Percentiles rank a stretch among this genome's conserved stretches.
phyloP scores from a whole-genome alignment of 768 basidiomycete species.

The Imleria badia region DNA sequence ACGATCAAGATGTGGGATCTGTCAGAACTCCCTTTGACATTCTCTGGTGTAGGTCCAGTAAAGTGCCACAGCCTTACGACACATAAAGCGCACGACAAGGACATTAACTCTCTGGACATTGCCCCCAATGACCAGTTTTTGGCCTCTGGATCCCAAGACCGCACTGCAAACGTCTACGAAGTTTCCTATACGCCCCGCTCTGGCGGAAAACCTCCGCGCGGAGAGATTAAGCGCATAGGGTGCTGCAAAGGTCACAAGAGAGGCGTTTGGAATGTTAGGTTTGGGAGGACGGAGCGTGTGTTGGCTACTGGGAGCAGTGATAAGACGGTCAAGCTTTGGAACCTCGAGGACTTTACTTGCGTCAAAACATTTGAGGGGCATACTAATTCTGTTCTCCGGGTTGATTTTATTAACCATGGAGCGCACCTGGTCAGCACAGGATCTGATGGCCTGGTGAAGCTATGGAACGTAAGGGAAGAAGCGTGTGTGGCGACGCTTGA shows the following conservation, averaged over 20 bases:
- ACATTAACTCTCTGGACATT: slow-evolving; percentile 95
- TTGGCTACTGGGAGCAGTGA: slow-evolving; percentile 95
- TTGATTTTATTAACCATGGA: slow-evolving; percentile 84
- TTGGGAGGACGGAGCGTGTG: slow-evolving; percentile 78
- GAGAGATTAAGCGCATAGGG: slow-evolving; percentile 74
- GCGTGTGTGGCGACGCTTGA: slow-evolving; percentile 87
- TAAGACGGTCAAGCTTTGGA: slow-evolving; percentile 94
- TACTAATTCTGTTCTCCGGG: slow-evolving; percentile 92
- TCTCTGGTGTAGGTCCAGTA: slow-evolving; percentile 27
- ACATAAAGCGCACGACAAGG: slow-evolving; percentile 93
- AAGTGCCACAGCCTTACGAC: slow-evolving; percentile 80
- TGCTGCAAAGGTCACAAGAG: slow-evolving; percentile 96
- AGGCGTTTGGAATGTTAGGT: slow-evolving; percentile 93
- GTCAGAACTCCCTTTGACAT: slow-evolving; percentile 42
- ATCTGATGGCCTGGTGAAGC: slow-evolving; percentile 92
- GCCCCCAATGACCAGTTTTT: slow-evolving; percentile 86
- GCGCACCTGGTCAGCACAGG: slow-evolving; percentile 87
- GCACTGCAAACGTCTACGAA: slow-evolving; percentile 86
- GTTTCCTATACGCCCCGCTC: slow-evolving; percentile 54
- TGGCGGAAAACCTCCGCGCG: slow-evolving; percentile 48
- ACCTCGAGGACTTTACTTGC: slow-evolving; percentile 89
- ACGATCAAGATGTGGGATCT: slow-evolving; percentile 99
- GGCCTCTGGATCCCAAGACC: slow-evolving; percentile 95
- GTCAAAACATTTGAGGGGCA: slow-evolving; percentile 98
- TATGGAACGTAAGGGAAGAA: slow-evolving; percentile 92